A percentile compares a stretch with the other conserved stretches of the same genome.
Evolutionary conservation across 805 yeast genomes (phyloP).

Genomic region (Dipodascus geniculatus): DNA sequence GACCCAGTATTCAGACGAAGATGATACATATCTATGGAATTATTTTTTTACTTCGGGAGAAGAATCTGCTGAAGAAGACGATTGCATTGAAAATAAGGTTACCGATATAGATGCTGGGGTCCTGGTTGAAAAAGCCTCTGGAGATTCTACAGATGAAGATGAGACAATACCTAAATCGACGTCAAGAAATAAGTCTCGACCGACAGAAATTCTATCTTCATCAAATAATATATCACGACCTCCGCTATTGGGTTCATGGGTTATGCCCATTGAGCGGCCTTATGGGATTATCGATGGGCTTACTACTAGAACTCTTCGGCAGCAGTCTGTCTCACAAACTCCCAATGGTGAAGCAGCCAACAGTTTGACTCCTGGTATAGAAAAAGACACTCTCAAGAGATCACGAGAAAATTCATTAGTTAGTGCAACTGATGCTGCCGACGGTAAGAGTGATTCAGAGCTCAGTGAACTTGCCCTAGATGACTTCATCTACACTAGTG

Average conservation of each 20-base stretch:
- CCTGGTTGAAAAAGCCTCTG: constrained; percentile 30
- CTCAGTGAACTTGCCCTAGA: constrained; percentile 47
- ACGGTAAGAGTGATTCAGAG: constrained; percentile 27
- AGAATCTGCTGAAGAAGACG: constrained; percentile 15
- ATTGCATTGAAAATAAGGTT: constrained; percentile 13
- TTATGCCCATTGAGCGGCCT: constrained; percentile 62
- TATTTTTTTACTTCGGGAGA: constrained; percentile 47
- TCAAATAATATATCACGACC: constrained; percentile 79
- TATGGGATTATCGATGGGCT: constrained; percentile 92
- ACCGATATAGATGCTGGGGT: constrained; percentile 16
- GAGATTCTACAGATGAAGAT: constrained; percentile 93
- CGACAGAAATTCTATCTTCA: constrained; percentile 87
- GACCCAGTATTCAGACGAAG: constrained; percentile 33
- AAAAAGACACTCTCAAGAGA: constrained; percentile 10
- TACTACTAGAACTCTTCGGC: constrained; percentile 62
- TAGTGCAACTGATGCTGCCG: constrained; percentile 1
- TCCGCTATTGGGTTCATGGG: constrained; percentile 89
- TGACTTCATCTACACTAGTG: constrained; percentile 80
- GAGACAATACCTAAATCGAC: constrained; percentile 62
- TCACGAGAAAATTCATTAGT: constrained; percentile 1
- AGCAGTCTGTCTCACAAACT: constrained; percentile 28
- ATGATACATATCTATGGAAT: constrained; percentile 64
- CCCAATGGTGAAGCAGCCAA: constrained; percentile 21
- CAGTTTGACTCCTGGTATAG: constrained; percentile 8
- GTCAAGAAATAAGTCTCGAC: constrained; percentile 57